Conservation (phyloP, 2,329 filamentous ascomycete genomes). For the Ampelomyces quisqualis region DNA sequence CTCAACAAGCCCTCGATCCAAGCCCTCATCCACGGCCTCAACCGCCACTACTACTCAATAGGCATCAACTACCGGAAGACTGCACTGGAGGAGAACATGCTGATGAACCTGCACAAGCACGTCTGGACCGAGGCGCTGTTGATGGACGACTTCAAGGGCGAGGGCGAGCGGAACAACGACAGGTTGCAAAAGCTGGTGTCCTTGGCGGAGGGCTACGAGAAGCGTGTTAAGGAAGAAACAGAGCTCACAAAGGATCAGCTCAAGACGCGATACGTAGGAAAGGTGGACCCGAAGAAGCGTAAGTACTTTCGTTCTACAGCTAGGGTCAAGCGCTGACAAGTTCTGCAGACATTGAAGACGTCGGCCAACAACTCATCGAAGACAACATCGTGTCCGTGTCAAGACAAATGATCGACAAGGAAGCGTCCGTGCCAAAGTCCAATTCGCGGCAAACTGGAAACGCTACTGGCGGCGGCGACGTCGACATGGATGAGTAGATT, state of each 20-base stretch:
- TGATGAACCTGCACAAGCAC: constrained; percentile 99
- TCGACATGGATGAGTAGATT: constrained; percentile 40
- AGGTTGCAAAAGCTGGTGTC: constrained; percentile 81
- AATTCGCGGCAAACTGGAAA: constrained; percentile 32
- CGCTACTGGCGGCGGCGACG: constrained; percentile 31
- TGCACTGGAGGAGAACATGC: constrained; percentile 96
- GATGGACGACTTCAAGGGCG: constrained; percentile 91
- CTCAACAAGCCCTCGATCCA: constrained; percentile 99
- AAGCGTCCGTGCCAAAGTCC: constrained; percentile 78
- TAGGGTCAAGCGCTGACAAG: constrained; percentile 17
- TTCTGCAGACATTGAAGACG: constrained; percentile 75
- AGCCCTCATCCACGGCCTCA: constrained; percentile 94
- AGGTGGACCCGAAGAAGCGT: constrained; percentile 98
- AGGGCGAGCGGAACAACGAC: constrained; percentile 83
- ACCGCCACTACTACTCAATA: constrained; percentile 99
- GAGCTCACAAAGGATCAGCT: constrained; percentile 96
- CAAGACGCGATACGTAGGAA: constrained; percentile 98
- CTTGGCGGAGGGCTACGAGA: constrained; percentile 94
- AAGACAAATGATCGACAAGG: constrained; percentile 99
- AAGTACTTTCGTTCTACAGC: constrained; percentile 28
- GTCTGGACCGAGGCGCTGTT: constrained; percentile 97
- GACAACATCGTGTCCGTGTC: constrained; percentile 99
- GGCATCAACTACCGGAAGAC: constrained; percentile 98
- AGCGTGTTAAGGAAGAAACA: constrained; percentile 97
- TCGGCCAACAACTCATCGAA: constrained; percentile 94